phyloP scores from a whole-genome alignment of 1,284 basidiomycete species.

The Fomitopsis schrenkii region DNA sequence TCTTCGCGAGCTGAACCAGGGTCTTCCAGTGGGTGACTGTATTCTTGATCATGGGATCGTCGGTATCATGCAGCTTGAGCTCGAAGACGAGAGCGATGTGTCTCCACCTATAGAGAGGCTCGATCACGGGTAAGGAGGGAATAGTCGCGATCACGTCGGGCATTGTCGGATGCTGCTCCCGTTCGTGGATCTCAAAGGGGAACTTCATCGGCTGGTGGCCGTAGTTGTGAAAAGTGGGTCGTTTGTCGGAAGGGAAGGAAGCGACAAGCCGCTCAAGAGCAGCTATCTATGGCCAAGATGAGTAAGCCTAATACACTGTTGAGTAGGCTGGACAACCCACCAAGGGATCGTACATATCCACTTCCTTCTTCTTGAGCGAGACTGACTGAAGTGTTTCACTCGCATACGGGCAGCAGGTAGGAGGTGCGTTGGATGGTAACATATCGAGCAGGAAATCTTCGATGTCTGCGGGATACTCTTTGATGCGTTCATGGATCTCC shows the following conservation, averaged over 20 bases:
- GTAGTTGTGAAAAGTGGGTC: neutral
- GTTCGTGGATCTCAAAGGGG: neutral
- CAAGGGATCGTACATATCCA: neutral
- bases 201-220: neutral
- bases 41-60: neutral
- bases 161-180: neutral
- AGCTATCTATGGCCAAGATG: neutral
- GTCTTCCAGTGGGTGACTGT: neutral
- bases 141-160: neutral
- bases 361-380: neutral
- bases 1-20: constrained; percentile 5
- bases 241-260: neutral
- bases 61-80: neutral
- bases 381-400: neutral
- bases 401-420: neutral
- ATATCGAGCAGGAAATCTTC: neutral
- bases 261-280: neutral
- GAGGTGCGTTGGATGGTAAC: neutral
- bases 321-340: neutral
- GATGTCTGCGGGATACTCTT: neutral
- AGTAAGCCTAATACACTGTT: neutral
- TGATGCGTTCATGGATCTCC: neutral
- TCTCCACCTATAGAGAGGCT: neutral
- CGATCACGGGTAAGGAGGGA: neutral
- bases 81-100: neutral